phyloP scores from a whole-genome alignment of 1,284 basidiomycete genomes.

The Apiotrichum brassicae region DNA sequence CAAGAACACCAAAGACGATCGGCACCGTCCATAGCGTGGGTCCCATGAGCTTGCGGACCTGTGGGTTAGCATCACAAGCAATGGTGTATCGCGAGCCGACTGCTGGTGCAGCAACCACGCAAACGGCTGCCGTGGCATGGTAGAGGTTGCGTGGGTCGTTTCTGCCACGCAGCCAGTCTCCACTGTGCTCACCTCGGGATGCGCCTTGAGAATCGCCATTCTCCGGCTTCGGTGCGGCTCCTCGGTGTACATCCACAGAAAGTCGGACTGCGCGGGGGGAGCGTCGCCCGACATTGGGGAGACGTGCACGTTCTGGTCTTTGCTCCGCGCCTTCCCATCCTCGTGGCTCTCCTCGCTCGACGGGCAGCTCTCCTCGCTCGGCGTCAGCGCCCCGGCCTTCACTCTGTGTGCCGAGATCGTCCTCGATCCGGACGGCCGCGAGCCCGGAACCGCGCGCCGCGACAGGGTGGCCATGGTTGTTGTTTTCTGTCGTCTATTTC shows the following conservation, averaged over 20 bases:
- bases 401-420: background rate
- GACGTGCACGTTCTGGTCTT: background rate
- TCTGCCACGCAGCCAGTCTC: background rate
- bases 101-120: too few relatives aligned
- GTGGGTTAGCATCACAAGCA: conserved; percentile 15
- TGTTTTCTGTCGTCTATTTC: too few relatives aligned
- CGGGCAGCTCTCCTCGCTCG: background rate
- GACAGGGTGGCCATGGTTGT: too few relatives aligned
- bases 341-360: background rate
- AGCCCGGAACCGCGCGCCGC: too few relatives aligned
- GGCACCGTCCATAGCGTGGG: conserved; percentile 86
- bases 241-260: conserved; percentile 94
- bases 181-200: conserved; percentile 66
- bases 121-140: too few relatives aligned
- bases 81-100: too few relatives aligned
- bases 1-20: conserved; percentile 70
- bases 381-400: background rate
- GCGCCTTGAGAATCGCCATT: conserved; percentile 84
- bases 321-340: background rate
- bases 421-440: too few relatives aligned
- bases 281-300: conserved; percentile 1
- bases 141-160: too few relatives aligned
- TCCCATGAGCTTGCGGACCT: conserved; percentile 94
- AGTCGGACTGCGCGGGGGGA: conserved; percentile 52
- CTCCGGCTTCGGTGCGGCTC: conserved; percentile 88